Evolutionary conservation across 2,329 filamentous ascomycete genomes (phyloP).

Genomic region (Trichoderma harzianum): DNA sequence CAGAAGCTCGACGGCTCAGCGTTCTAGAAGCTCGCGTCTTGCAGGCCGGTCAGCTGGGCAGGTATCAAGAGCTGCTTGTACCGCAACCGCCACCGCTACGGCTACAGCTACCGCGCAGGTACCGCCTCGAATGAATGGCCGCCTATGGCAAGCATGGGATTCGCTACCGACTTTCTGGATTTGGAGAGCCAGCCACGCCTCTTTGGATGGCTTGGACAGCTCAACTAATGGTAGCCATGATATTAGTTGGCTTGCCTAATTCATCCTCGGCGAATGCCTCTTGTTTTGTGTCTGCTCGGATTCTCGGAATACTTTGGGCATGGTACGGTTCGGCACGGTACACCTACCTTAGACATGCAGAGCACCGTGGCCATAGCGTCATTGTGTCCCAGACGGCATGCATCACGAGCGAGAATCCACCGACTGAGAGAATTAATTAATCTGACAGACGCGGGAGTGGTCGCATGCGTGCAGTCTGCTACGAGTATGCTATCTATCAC

Average conservation of each 20-base stretch:
- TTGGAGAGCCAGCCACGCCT: background rate
- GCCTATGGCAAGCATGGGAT: conserved; percentile 20
- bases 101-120: background rate
- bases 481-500: background rate
- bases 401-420: conserved; percentile 7
- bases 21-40: background rate
- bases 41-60: background rate
- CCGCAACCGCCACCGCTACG: background rate
- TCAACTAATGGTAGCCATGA: background rate
- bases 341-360: background rate
- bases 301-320: background rate
- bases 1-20: background rate
- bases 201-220: background rate
- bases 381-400: background rate
- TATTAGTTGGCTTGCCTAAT: background rate
- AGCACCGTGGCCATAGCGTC: background rate
- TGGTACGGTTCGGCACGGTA: background rate
- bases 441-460: conserved; percentile 3
- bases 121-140: background rate
- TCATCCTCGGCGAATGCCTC: background rate
- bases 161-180: conserved; percentile 33
- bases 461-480: background rate
- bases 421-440: background rate
- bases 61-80: background rate
- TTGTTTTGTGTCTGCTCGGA: background rate